Percentiles rank a stretch among this genome's conserved stretches.
phyloP scores from a whole-genome alignment of 257 asterid genomes.

The Cruciata laevipes region DNA sequence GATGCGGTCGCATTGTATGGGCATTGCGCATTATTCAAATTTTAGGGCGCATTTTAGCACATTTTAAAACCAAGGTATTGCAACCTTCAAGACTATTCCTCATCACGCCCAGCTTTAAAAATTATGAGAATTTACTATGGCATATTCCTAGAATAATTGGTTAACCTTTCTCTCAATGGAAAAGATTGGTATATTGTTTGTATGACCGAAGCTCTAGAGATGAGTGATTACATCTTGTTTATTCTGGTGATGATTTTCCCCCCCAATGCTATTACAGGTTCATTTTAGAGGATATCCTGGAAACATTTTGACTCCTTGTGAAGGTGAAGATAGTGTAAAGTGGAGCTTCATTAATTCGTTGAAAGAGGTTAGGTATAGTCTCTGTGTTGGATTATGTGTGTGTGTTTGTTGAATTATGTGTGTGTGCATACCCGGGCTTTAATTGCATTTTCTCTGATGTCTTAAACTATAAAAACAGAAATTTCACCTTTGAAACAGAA shows the following conservation, averaged over 20 bases:
- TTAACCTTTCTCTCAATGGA: neutral
- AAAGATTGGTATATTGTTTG: neutral
- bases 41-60: too few relatives aligned
- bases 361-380: constrained; percentile 79
- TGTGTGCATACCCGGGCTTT: neutral
- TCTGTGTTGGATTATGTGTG: neutral
- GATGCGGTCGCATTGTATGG: too few relatives aligned
- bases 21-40: too few relatives aligned
- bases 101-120: neutral
- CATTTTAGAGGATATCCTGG: constrained; percentile 97
- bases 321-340: constrained; percentile 88
- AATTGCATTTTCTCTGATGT: neutral
- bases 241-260: constrained; percentile 2
- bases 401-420: neutral
- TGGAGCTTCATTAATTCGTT: constrained; percentile 89
- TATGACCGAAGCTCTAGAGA: neutral
- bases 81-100: neutral
- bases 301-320: constrained; percentile 74
- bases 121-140: neutral
- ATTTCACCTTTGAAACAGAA: neutral
- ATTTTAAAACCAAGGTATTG: neutral
- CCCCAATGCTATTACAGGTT: constrained; percentile 47
- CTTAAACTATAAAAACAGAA: neutral
- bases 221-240: constrained; percentile 5
- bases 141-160: neutral